Evolutionary conservation across 2,329 filamentous ascomycete species (phyloP).

Genomic region (Botrytis porri): DNA sequence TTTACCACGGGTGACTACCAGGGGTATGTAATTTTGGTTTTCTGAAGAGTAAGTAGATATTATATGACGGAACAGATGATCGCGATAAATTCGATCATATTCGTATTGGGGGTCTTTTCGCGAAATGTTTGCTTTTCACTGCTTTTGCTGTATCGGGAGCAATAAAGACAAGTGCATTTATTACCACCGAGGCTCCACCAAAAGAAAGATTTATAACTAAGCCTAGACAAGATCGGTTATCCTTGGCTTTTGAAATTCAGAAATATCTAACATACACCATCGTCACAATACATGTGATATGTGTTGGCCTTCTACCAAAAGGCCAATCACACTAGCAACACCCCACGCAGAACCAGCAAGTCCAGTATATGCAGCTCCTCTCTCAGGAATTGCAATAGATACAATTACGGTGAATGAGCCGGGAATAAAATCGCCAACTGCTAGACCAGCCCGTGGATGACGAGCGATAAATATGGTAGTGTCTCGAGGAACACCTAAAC

Average conservation of each 20-base stretch:
- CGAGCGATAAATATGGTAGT: slow-evolving; percentile 44
- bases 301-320: slow-evolving; percentile 35
- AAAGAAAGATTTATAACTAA: slow-evolving; percentile 41
- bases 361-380: neutral
- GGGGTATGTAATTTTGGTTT: slow-evolving; percentile 26
- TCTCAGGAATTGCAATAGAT: slow-evolving; percentile 41
- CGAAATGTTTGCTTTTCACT: neutral
- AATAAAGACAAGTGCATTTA: slow-evolving; percentile 40
- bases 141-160: neutral
- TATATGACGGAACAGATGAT: slow-evolving; percentile 33
- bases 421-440: slow-evolving; percentile 46
- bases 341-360: slow-evolving; percentile 29
- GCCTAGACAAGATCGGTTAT: neutral
- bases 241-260: neutral
- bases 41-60: slow-evolving; percentile 32
- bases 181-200: slow-evolving; percentile 38
- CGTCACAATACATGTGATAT: slow-evolving; percentile 39
- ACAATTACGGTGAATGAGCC: slow-evolving; percentile 50
- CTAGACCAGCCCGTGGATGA: slow-evolving; percentile 48
- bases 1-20: slow-evolving; percentile 36
- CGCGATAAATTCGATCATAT: slow-evolving; percentile 10
- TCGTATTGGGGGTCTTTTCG: neutral
- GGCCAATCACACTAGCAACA: slow-evolving; percentile 28
- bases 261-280: slow-evolving; percentile 18
- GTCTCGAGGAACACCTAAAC: slow-evolving; percentile 16